Evolutionary conservation across 495 filamentous ascomycete genomes (phyloP), one percentile per base, ranked within the genome.

Genomic region (Amniculicola lignicola): DNA sequence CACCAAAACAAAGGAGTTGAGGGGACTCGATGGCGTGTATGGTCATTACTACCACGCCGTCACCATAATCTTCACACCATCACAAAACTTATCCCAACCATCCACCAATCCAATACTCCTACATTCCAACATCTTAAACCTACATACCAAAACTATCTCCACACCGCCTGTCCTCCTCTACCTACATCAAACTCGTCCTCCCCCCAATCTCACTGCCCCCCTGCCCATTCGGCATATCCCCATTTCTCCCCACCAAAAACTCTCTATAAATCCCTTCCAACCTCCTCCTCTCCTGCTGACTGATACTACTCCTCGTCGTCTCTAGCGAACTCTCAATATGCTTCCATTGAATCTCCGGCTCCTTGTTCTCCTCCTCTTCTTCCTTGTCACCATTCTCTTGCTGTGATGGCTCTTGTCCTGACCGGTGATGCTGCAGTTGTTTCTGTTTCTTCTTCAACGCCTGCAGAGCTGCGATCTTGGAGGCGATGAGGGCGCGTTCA

Each of bases 221-320:
- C 69, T 98, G 86, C 9, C 93, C 93, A 70, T 83, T 90, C 35
- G 80, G 87, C 89, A 98, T 89, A 69, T 96, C 93, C 22, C 93
- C 93, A 68, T 89, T 95, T 54, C 93, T 78, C 6, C 89, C 90
- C 5, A 85, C 84, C 3, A 96, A 80, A 75, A 98, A 98, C 75
- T 97, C 94, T 4, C 78, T 75, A 67, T 98, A 98, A 53, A 98
- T 95, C 4, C 75, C 77, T 64, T 79, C 77, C 58, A 98, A 65
- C 57, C 92, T 77, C 62, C 70, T 75, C 62, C 83, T 77, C 73
- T 98, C 93, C 23, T 86, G 74, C 2, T 72, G 67, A 55, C 85
- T 85, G 36, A 97, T 91, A 65, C 88, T 94, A n/a, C 84, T 77
- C 47, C 91, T 75, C 12, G 94, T 96, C n/a, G 70, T 83, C 23